Evolutionary conservation across 805 yeast species (phyloP), one percentile per base, ranked within the genome.

Genomic region (Spathaspora gorwiae): DNA sequence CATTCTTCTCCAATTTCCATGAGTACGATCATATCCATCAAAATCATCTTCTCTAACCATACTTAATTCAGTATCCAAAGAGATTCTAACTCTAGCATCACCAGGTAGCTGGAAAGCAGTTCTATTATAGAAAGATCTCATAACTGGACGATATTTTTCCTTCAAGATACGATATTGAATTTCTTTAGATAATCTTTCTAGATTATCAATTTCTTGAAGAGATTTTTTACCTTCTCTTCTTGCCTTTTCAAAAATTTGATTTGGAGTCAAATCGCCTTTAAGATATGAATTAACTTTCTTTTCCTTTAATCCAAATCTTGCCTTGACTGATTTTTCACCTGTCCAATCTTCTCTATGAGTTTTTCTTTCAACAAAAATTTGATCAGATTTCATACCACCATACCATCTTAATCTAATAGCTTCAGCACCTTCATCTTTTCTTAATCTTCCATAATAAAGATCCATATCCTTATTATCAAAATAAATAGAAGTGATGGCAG

Each of bases 341-440:
- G 99, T 94, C 99, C 99, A 92, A 72, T 94, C 99, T 67, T 94
- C 99, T 66, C 99, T 80, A 63, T 94, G 99, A 6, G 99, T 94
- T 66, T 94, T 94, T 66, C 99, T 81, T 70, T 94, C 99, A 40
- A 92, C 96, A 52, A 94, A 94, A 45, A 92, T 87, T 36, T 87
- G 87, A 55, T 92, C 97, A 1, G 90, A 78, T 44, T 78, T 76
- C 99, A 94, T 94, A 45, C 97, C 97, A 62, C 99, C 99, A 64
- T 94, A 94, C 99, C 99, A 94, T 73, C 99, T 84, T 61, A 94
- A 76, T 70, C 99, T 84, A 53, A 92, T 90, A 19, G 98, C 98
- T 68, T 94, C 99, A 5, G 99, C 99, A 65, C 99, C 99, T 73
- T 94, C 99, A 57, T 89, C 94, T 68, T 94, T 94, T 63, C 94